A percentile compares a stretch with the other conserved stretches of the same genome.
Evolutionary conservation across 2,329 filamentous ascomycete species (phyloP).

Genomic region (Emmonsia crescens): DNA sequence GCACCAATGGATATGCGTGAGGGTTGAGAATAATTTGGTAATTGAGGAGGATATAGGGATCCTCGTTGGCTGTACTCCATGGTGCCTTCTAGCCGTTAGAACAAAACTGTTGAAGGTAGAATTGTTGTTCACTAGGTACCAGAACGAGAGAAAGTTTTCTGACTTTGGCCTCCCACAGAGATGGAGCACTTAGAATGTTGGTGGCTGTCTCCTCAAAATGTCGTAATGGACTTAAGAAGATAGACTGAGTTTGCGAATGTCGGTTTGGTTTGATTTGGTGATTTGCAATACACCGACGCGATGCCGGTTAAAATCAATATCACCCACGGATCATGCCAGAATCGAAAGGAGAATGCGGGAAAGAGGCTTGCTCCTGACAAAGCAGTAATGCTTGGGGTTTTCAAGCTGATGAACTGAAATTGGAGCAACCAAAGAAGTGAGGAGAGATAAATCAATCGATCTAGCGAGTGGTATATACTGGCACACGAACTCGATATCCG

Average conservation of each 20-base stretch:
- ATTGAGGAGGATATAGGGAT: not conserved
- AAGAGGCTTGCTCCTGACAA: not conserved
- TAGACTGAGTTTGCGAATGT: not conserved
- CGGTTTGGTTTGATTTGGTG: not conserved
- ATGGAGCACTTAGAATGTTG: not conserved
- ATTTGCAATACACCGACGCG: not conserved
- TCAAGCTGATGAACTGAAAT: not conserved
- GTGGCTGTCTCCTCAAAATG: not conserved
- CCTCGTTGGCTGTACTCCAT: constrained; percentile 1
- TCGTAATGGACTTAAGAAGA: not conserved
- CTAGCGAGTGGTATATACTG: not conserved
- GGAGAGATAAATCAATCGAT: not conserved
- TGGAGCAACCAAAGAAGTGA: not conserved
- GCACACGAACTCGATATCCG: not conserved
- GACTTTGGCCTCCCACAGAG: not conserved
- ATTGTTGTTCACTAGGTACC: not conserved
- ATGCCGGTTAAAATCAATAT: not conserved
- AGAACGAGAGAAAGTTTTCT: not conserved
- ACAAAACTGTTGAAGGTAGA: not conserved
- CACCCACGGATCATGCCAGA: not conserved
- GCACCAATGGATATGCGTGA: constrained; percentile 12
- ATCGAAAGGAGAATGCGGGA: not conserved
- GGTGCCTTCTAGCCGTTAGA: not conserved
- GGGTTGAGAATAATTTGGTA: not conserved
- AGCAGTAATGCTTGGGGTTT: not conserved